Evolutionary conservation across 331 rosid genomes (phyloP), one percentile per base, ranked within the genome.

Genomic region (Saraca asoca): DNA sequence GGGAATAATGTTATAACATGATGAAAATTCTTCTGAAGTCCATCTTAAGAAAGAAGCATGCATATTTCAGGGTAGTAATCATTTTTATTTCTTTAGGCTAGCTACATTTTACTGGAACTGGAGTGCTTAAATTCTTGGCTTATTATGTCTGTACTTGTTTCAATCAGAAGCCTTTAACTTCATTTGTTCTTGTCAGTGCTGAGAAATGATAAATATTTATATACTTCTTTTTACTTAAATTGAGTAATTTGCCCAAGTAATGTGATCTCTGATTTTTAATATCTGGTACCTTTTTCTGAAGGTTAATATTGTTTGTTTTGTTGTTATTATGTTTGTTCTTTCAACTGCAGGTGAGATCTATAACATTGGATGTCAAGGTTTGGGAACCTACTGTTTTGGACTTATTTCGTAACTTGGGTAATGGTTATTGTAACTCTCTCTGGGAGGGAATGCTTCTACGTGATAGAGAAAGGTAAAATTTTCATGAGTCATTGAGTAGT

Each of bases 351-450:
- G 98, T 93, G 80, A 82, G 98, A 83, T 93, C 98, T 59, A 71
- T 93, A 65, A 87, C 81, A 48, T 77, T 89, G 67, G 98, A 93
- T 67, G 98, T 93, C 72, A 89, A 73, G 85, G 90, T 89, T 53
- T 92, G 98, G 98, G 98, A 92, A 57, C 83, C 95, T 70, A 81
- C 91, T 35, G 57, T 92, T 76, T 53, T 92, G 89, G 88, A 84
- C 72, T 86, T 84, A 54, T 93, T 93, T 70, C 83, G 66, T 79
- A 90, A 81, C 79, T 81, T 93, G 76, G 98, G 98, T 15, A 93
- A 93, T 86, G 70, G 89, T 72, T 90, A 64, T 76, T 85, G 95
- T 71, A 93, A 93, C 77, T 85, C 95, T 45, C 19, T 93, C 66
- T 93, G 98, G 98, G 98, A 93, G 79, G 91, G 83, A 75, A 59